Conservation (phyloP, 306 rosid genomes). For the Cucumis melo region DNA sequence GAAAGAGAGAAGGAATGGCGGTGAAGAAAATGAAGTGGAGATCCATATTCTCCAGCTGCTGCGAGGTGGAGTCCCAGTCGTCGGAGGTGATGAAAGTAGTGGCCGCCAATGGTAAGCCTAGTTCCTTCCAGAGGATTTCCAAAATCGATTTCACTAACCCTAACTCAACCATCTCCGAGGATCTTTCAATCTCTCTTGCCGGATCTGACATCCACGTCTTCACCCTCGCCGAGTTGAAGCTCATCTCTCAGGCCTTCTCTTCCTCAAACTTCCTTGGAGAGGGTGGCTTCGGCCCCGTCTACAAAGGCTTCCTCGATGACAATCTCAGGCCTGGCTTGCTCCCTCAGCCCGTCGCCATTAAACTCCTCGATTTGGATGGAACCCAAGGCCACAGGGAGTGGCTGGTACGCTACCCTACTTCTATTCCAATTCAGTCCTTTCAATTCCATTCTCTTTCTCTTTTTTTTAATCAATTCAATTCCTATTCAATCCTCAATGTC, state of each 20-base stretch:
- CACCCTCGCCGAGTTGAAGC: slow-evolving; percentile 38
- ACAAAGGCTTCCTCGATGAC: slow-evolving; percentile 52
- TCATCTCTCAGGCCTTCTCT: slow-evolving; percentile 36
- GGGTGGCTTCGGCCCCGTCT: slow-evolving; percentile 73
- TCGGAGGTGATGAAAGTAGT: slow-evolving; percentile 21
- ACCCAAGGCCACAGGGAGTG: slow-evolving; percentile 59
- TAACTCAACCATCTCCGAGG: slow-evolving; percentile 27
- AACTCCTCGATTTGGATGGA: slow-evolving; percentile 51
- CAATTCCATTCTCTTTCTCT: neutral
- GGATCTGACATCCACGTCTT: slow-evolving; percentile 46
- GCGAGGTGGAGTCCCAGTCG: slow-evolving; percentile 8
- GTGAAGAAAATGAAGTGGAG: slow-evolving; percentile 22
- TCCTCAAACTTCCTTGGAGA: slow-evolving; percentile 46
- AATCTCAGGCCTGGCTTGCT: slow-evolving; percentile 34
- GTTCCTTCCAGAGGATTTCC: slow-evolving; percentile 25
- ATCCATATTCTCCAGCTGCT: slow-evolving; percentile 31
- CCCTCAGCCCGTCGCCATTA: slow-evolving; percentile 60
- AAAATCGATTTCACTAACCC: slow-evolving; percentile 37
- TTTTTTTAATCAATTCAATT: neutral
- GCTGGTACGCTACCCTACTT: slow-evolving; percentile 26
- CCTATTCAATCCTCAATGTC: neutral
- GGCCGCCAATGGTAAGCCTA: slow-evolving; percentile 7
- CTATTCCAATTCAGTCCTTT: neutral
- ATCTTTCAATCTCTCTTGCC: slow-evolving; percentile 41
- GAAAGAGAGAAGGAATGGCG: neutral